Evolutionary conservation across 495 filamentous ascomycete species (phyloP).

Genomic region (Annulohypoxylon nitens): DNA sequence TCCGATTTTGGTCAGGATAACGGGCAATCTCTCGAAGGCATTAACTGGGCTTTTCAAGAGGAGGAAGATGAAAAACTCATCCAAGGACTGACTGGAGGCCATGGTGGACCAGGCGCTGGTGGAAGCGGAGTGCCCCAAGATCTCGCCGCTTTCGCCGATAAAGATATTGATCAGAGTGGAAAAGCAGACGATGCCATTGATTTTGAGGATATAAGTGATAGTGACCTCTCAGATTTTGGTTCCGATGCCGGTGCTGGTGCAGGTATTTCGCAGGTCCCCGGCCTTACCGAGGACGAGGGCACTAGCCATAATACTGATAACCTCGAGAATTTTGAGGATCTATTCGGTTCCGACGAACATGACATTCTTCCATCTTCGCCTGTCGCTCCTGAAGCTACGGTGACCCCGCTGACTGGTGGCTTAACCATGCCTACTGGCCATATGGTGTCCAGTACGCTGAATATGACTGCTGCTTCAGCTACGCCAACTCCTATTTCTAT

Average conservation of each 20-base stretch:
- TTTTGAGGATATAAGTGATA: slow-evolving; percentile 84
- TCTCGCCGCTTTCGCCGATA: slow-evolving; percentile 22
- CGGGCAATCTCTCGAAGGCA: slow-evolving; percentile 36
- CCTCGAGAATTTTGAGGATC: slow-evolving; percentile 60
- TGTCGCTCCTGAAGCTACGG: slow-evolving; percentile 46
- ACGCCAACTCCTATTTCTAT: neutral
- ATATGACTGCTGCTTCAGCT: neutral
- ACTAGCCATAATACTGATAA: slow-evolving; percentile 59
- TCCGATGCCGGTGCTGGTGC: slow-evolving; percentile 54
- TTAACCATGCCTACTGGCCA: slow-evolving; percentile 19
- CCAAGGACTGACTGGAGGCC: slow-evolving; percentile 36
- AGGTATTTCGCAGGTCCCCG: slow-evolving; percentile 57
- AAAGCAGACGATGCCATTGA: slow-evolving; percentile 68
- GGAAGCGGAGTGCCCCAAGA: slow-evolving; percentile 30
- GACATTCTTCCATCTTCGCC: slow-evolving; percentile 54
- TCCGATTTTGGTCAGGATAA: slow-evolving; percentile 41
- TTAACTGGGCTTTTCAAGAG: slow-evolving; percentile 51
- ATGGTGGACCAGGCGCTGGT: slow-evolving; percentile 30
- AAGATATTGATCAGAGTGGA: slow-evolving; percentile 40
- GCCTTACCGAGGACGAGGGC: slow-evolving; percentile 62
- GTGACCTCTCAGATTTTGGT: slow-evolving; percentile 63
- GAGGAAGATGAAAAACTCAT: slow-evolving; percentile 49
- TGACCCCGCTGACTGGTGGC: slow-evolving; percentile 32
- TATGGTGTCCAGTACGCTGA: neutral
- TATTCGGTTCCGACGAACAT: slow-evolving; percentile 59